phyloP scores from a whole-genome alignment of 768 basidiomycete species.

The Mycena belliarum region DNA sequence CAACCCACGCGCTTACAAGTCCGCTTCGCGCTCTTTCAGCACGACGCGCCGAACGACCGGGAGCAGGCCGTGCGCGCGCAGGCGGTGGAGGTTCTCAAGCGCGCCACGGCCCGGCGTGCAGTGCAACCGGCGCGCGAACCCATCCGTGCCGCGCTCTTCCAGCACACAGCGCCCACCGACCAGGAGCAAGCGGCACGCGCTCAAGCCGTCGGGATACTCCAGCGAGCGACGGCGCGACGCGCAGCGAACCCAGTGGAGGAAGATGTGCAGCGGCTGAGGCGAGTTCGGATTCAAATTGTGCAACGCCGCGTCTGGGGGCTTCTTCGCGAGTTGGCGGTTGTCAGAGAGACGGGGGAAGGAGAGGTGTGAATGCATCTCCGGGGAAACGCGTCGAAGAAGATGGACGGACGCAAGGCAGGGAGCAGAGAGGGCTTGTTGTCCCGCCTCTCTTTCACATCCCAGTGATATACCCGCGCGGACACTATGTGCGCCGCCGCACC shows the following conservation, averaged over 20 bases:
- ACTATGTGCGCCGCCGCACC: not conserved
- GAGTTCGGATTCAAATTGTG: not conserved
- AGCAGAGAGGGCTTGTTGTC: not conserved
- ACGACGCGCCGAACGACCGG: too few species aligned
- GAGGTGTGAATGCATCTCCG: not conserved
- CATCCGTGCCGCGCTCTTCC: not conserved
- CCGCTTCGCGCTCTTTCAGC: too few species aligned
- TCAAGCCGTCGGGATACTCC: not conserved
- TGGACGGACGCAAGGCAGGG: conserved; percentile 2
- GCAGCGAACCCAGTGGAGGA: not conserved
- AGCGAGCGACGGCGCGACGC: not conserved
- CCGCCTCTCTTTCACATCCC: not conserved
- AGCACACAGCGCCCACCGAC: not conserved
- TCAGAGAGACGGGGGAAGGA: not conserved
- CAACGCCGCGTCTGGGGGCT: not conserved
- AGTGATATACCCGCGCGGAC: conserved; percentile 13
- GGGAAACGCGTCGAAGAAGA: not conserved
- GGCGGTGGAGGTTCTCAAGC: too few species aligned
- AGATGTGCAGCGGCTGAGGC: not conserved
- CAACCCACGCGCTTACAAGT: too few species aligned
- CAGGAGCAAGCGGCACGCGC: not conserved
- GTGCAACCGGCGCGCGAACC: not conserved
- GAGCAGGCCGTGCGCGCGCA: too few species aligned
- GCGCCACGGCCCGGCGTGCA: too few species aligned
- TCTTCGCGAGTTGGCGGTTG: not conserved